phyloP scores from a whole-genome alignment of 2,329 filamentous ascomycete genomes.

The Hymenotorrendiella dingleyae region DNA sequence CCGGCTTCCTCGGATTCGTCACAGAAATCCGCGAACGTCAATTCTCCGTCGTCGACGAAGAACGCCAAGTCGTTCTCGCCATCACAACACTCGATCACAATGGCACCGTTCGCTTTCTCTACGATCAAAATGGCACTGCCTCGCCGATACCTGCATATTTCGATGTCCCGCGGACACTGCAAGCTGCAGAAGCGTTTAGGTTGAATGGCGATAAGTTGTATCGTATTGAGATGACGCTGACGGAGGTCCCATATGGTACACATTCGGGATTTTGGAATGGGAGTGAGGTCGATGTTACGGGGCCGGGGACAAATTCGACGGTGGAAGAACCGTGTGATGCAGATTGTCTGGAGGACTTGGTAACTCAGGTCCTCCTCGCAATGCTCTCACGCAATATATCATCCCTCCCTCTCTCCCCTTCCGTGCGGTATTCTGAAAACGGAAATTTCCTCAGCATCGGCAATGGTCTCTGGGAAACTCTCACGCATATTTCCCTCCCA shows the following conservation, averaged over 20 bases:
- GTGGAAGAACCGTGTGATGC: neutral
- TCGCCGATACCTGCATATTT: conserved; percentile 7
- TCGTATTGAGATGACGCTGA: conserved; percentile 7
- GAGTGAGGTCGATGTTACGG: neutral
- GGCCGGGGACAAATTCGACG: neutral
- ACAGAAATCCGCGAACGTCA: conserved; percentile 1
- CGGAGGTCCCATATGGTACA: conserved; percentile 5
- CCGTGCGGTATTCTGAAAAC: conserved; percentile 5
- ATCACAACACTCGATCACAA: conserved; percentile 7
- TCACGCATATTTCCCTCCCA: neutral
- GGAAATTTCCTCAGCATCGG: conserved; percentile 3
- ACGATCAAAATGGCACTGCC: neutral
- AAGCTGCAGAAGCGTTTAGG: conserved; percentile 3
- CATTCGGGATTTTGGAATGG: neutral
- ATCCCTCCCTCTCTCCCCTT: neutral
- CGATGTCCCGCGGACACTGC: conserved; percentile 3
- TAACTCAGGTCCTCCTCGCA: conserved; percentile 3
- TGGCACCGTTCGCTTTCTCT: conserved; percentile 1
- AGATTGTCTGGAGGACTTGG: neutral
- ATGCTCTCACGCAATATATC: conserved; percentile 1
- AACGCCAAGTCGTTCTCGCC: conserved; percentile 4
- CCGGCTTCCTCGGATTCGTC: conserved; percentile 6
- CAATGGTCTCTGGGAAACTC: conserved; percentile 3
- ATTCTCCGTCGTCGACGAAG: conserved; percentile 6
- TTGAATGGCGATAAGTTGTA: conserved; percentile 4